Evolutionary conservation across 495 filamentous ascomycete genomes (phyloP), one percentile per base, ranked within the genome.

Genomic region (Podospora pseudoanserina): DNA sequence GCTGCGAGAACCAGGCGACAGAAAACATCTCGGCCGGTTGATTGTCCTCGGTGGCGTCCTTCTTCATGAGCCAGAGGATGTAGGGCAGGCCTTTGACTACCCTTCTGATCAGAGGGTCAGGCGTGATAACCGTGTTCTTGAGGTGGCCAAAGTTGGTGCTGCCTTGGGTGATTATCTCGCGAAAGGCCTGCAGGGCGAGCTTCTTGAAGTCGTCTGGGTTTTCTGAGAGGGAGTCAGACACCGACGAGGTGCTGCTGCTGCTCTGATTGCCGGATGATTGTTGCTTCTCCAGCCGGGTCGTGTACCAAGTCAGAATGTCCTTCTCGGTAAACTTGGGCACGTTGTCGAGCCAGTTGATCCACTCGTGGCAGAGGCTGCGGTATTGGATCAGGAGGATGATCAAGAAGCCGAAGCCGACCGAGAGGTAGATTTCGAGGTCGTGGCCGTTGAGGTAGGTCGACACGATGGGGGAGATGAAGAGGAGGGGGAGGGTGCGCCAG

Each of bases 271-370:
- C 3, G 2, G 28, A n/a, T 0, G 28, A n/a, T 0, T 26, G 27
- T 20, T 67, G 28, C 20, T 63, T 64, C 30, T 64, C 55, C 13
- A 63, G 11, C n/a, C 63, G 65, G 2, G 79, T 69, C 15, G 81
- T 73, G 57, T 85, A 83, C 84, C 84, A 86, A 56, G 80, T 77
- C 20, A 79, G 70, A 28, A 86, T 82, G 64, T 86, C 84, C 13
- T 77, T 77, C 57, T 84, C 83, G 54, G 80, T 77, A 3, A 83
- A 81, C 57, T 75, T 79, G 49, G 82, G 76, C 11, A 86, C 70
- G 20, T 78, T 77, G 61, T 81, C 79, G 54, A 81, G 81, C 84
- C 84, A 86, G 9, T 75, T 80, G 11, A 83, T 80, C 84, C 84
- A 86, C 65, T 85, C 80, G n/a, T 80, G 80, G 28, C 79, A 78